phyloP scores from a whole-genome alignment of 768 basidiomycete species.

The Amanita rubescens region DNA sequence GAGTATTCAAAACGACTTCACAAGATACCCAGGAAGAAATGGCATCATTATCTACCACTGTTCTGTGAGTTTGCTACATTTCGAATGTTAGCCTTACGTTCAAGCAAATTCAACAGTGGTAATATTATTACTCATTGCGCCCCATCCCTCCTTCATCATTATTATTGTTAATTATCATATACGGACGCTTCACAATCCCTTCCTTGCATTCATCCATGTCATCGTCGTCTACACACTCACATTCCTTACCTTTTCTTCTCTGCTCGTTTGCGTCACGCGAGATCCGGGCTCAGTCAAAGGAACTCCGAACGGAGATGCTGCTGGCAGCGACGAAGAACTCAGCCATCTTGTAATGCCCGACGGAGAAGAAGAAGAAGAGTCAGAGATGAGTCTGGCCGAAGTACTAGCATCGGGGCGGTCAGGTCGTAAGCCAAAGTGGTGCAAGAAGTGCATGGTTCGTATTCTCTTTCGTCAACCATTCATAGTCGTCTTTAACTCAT shows the following conservation, averaged over 20 bases:
- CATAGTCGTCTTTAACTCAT: background rate
- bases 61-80: conserved; percentile 33
- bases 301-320: background rate
- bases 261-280: conserved; percentile 63
- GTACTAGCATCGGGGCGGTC: conserved; percentile 49
- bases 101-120: conserved; percentile 20
- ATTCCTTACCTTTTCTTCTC: conserved; percentile 63
- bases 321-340: conserved; percentile 7
- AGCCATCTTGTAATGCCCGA: conserved; percentile 13
- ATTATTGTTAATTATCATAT: conserved; percentile 65
- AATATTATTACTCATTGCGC: conserved; percentile 53
- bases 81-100: background rate
- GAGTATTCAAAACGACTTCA: background rate
- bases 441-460: conserved; percentile 63
- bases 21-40: conserved; percentile 32
- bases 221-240: conserved; percentile 55
- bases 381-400: conserved; percentile 49
- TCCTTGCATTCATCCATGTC: conserved; percentile 47
- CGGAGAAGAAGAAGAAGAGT: conserved; percentile 23
- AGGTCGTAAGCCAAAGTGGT: conserved; percentile 57
- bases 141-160: conserved; percentile 67
- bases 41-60: conserved; percentile 54
- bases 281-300: conserved; percentile 62
- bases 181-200: conserved; percentile 38
- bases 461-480: background rate